Percentiles rank a stretch among this genome's conserved stretches.
Conservation (phyloP, 352 stramenopile genomes). For the Pythium brassicae region DNA sequence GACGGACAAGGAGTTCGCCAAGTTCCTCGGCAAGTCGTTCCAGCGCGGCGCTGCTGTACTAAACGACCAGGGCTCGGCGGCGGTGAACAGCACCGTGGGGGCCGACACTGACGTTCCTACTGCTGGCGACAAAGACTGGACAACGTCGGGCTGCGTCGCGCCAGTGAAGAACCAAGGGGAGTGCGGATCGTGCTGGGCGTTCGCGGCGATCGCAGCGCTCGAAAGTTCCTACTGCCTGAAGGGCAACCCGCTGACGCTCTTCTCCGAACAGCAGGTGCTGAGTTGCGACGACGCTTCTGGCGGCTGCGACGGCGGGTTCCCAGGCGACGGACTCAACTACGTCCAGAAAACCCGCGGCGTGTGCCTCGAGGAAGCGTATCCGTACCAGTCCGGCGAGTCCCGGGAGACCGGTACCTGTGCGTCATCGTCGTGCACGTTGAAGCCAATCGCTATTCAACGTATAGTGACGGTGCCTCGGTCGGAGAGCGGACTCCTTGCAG, state of each 20-base stretch:
- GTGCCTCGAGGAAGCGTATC: conserved; percentile 66
- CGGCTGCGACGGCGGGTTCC: conserved; percentile 88
- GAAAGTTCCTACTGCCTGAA: conserved; percentile 89
- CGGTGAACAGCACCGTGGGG: conserved; percentile 9
- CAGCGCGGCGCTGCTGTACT: conserved; percentile 13
- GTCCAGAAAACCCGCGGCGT: conserved; percentile 78
- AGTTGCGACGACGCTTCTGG: conserved; percentile 84
- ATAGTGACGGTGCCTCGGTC: conserved; percentile 65
- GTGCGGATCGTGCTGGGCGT: conserved; percentile 98
- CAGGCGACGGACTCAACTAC: conserved; percentile 87
- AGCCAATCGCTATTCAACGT: conserved; percentile 31
- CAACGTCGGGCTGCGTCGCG: conserved; percentile 46
- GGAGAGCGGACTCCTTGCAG: conserved; percentile 76
- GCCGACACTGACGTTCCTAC: conserved; percentile 25
- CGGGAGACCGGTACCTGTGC: conserved; percentile 29
- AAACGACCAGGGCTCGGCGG: background rate
- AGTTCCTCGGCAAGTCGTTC: conserved; percentile 44
- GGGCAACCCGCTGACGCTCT: conserved; percentile 58
- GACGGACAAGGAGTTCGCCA: conserved; percentile 61
- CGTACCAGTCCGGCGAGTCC: conserved; percentile 69
- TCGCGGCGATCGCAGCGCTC: conserved; percentile 89
- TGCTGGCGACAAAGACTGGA: conserved; percentile 51
- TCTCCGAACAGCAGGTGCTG: conserved; percentile 93
- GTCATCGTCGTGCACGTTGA: conserved; percentile 21
- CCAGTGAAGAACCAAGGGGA: conserved; percentile 94